A percentile compares a stretch with the other conserved stretches of the same genome.
Conservation (phyloP, 2,329 filamentous ascomycete genomes). For the Nakataea oryzae region DNA sequence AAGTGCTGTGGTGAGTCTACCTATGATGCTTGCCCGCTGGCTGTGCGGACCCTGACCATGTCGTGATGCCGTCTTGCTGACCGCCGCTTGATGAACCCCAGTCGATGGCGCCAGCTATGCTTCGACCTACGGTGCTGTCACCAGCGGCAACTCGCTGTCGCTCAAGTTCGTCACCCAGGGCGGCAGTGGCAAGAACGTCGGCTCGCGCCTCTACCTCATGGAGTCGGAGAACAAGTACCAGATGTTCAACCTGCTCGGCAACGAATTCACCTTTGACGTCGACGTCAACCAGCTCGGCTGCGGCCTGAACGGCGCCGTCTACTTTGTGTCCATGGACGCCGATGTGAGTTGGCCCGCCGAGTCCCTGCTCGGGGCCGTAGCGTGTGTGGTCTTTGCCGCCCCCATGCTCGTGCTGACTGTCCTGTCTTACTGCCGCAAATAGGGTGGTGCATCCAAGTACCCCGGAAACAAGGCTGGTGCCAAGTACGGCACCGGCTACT, state of each 20-base stretch:
- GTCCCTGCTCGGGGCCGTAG: no score
- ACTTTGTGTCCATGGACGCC: constrained; percentile 51
- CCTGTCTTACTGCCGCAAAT: background rate
- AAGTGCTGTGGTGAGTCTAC: constrained; percentile 31
- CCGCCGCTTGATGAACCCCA: constrained; percentile 19
- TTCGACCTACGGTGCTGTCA: constrained; percentile 38
- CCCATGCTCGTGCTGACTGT: background rate
- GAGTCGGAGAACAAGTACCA: constrained; percentile 51
- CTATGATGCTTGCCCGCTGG: constrained; percentile 19
- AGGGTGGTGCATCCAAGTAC: constrained; percentile 42
- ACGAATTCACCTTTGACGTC: constrained; percentile 65
- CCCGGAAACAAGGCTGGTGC: constrained; percentile 40
- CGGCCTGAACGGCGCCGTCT: constrained; percentile 52
- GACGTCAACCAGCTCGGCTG: constrained; percentile 53
- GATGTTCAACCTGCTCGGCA: constrained; percentile 52
- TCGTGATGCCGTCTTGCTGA: constrained; percentile 41
- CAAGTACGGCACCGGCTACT: constrained; percentile 51
- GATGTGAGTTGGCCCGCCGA: constrained; percentile 23
- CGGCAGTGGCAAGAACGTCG: constrained; percentile 33
- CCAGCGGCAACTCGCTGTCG: constrained; percentile 33
- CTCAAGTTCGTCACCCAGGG: constrained; percentile 34
- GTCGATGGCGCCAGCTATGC: constrained; percentile 40
- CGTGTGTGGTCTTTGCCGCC: background rate
- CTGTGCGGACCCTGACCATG: constrained; percentile 30
- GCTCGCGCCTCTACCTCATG: constrained; percentile 55